Evolutionary conservation across 2,329 filamentous ascomycete genomes (phyloP), one percentile per base, ranked within the genome.

Genomic region (Sarocladium oryzae): DNA sequence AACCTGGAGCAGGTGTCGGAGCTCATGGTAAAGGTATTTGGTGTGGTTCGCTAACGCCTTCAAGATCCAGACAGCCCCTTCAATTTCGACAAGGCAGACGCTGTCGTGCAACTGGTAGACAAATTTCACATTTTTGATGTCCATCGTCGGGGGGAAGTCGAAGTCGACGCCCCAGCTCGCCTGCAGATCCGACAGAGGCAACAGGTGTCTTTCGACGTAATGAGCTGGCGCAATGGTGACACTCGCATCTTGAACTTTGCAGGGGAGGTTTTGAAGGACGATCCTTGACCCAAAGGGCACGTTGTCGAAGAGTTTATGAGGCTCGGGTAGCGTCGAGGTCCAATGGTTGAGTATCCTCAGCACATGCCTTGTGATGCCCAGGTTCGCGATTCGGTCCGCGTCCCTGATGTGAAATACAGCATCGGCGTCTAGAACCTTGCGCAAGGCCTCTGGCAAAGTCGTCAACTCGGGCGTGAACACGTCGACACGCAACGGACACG

Each of bases 1-100:
- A 41, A 82, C 69, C 24, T 63, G 69, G 50, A 82, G 72, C 2
- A 84, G 71, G 21, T 74, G 72, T 51, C 74, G 74, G 16, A 84
- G 68, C 61, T 84, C 81, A 56, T 82, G 78, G 59, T 83, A 84
- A 33, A 84, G 67, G 58, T 78, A 83, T 58, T 82, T 82, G 54
- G 77, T 71, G 55, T 73, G 75, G 62, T 76, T 78, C 2, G 75
- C 77, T 37, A 82, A 61, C 2, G 78, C 76, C 60, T 84, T 84
- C 63, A 84, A 73, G 52, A 82, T 75, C 68, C 73, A 76, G 2
- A 69, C 61, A 45, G 65, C 58, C 6, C 63, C 66, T 18, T 64
- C 56, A 36, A 76, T 67, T 28, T 66, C 64, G 40, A 82, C 77
- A 13, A 82, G 65, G 52, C 76, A 80, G 40, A 83, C 75, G 54